Evolutionary conservation across 305 asterid genomes (phyloP), one percentile per base, ranked within the genome.

Genomic region (Fraxinus floribunda): DNA sequence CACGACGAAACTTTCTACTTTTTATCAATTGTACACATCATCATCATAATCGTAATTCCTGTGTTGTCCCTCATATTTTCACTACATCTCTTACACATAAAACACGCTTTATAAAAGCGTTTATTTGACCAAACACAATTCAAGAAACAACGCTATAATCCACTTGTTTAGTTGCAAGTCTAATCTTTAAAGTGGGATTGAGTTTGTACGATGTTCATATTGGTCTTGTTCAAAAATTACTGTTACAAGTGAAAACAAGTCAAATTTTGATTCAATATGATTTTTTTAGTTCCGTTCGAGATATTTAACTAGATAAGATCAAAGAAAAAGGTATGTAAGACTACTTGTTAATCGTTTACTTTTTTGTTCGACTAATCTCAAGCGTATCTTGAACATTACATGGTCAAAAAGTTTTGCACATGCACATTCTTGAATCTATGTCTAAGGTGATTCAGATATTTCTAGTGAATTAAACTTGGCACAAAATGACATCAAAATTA

Each of bases 1-100:
- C 88, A 22, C 79, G 35, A 24, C 72, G 0, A 64, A 24, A 64
- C 72, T 64, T 64, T 64, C 32, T 64, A 26, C 35, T 62, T 62
- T 22, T 64, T 24, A 26, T 64, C 16, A 64, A 64, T 64, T 24
- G 72, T 64, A 64, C 71, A 3, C 60, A 64, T 24, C 32, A 22
- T 62, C 34, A 64, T 64, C 55, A 44, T 44, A 11, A 62, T 38
- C 44, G 10, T 38, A 38, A 38, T 38, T 20, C 32, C 30, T 22
- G 22, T 62, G 70, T 60, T 62, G 32, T 62, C 30, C 29, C 5
- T 24, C 71, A 22, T 44, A 22, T 6, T 62, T 22, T 62, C 26
- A 62, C 30, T 22, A 62, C 11, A 22, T 22, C 11, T 62, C 32
- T 8, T 62, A 22, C 11, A 22, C 32, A 62, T 2, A 62, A 62